Evolutionary conservation across 805 yeast species (phyloP).

Genomic region (Cyberlindnera mrakii): DNA sequence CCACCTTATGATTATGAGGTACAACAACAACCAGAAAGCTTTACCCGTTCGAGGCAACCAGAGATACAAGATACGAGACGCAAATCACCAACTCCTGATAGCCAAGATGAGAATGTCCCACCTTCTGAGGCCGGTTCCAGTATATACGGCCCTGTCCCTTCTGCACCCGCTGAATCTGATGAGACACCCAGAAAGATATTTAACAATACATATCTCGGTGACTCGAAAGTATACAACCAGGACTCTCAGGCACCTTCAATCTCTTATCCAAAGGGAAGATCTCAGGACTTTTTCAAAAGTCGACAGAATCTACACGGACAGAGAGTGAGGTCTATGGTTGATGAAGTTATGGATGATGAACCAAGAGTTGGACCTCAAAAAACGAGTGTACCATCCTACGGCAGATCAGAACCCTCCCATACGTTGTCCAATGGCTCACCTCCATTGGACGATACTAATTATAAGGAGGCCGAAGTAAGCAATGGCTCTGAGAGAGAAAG

Average conservation of each 20-base stretch:
- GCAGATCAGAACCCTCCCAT: too few relatives aligned
- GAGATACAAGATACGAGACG: not conserved
- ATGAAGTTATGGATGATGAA: conserved; percentile 1
- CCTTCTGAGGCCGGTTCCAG: conserved; percentile 18
- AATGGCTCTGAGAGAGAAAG: too few relatives aligned
- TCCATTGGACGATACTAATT: too few relatives aligned
- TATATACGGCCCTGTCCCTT: conserved; percentile 17
- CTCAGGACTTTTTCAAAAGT: not conserved
- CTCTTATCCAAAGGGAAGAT: conserved; percentile 2
- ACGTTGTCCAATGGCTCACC: too few relatives aligned
- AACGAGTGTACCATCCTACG: too few relatives aligned
- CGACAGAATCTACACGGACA: not conserved
- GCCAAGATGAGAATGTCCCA: conserved; percentile 2
- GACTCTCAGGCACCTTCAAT: conserved; percentile 4
- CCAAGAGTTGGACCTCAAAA: too few relatives aligned
- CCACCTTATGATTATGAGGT: conserved; percentile 14
- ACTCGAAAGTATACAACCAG: conserved; percentile 1
- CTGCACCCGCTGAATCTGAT: not conserved
- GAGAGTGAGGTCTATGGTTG: conserved; percentile 6
- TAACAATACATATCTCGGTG: conserved; percentile 3
- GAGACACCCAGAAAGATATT: not conserved
- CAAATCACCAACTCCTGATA: not conserved
- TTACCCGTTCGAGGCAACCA: not conserved
- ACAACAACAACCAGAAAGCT: conserved; percentile 4
- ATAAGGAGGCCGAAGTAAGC: too few relatives aligned